Evolutionary conservation across 225 moss, liverwort and hornwort species (phyloP).

Genomic region (Thuidium tamariscinum): DNA sequence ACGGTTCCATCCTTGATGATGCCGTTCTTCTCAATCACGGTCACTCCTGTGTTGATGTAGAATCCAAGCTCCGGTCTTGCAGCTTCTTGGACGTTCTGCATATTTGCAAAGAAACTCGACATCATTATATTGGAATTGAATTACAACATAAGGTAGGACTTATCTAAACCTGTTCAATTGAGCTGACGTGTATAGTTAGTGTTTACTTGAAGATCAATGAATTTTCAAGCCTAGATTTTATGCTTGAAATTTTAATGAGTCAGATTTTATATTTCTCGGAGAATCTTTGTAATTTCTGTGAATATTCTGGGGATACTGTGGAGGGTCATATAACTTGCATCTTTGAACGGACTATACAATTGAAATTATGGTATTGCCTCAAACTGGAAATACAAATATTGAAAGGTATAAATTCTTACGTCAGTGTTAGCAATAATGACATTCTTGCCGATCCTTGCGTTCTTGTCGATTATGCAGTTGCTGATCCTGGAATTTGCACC

Average conservation of each 20-base stretch:
- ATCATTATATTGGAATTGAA: neutral
- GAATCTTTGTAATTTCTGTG: neutral
- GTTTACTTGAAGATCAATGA: neutral
- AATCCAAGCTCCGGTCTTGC: slow-evolving; percentile 18
- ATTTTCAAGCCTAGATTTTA: neutral
- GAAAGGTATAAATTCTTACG: neutral
- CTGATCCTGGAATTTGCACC: slow-evolving; percentile 61
- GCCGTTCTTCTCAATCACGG: slow-evolving; percentile 26
- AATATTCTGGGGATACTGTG: neutral
- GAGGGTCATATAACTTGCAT: neutral
- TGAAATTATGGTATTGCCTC: neutral
- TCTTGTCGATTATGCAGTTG: slow-evolving; percentile 42
- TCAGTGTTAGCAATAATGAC: slow-evolving; percentile 41
- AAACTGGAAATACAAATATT: neutral
- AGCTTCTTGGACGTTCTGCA: slow-evolving; percentile 30
- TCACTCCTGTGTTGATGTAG: slow-evolving; percentile 21
- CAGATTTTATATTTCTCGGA: neutral
- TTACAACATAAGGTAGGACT: neutral
- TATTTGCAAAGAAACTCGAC: neutral
- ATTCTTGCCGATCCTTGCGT: slow-evolving; percentile 34
- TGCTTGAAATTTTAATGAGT: too few species aligned
- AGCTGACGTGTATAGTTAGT: neutral
- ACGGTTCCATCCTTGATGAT: slow-evolving; percentile 21
- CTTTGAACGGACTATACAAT: neutral
- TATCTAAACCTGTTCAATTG: neutral